phyloP scores from a whole-genome alignment of 768 basidiomycete genomes.

The Panaeolus cyanescens region DNA sequence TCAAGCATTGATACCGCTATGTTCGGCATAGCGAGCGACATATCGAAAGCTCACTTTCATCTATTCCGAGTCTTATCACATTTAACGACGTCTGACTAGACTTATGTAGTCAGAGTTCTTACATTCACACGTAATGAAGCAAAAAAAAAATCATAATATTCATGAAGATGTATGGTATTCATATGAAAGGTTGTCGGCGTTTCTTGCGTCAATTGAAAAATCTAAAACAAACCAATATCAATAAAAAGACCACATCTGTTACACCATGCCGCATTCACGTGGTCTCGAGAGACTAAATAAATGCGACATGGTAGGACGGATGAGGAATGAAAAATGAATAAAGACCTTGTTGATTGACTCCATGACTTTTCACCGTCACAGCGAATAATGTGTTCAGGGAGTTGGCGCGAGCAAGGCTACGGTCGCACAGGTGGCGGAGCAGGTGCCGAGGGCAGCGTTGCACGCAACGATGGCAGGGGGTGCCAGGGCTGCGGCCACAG shows the following conservation, averaged over 20 bases:
- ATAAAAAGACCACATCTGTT: background rate
- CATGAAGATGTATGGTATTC: no score
- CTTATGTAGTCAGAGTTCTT: no score
- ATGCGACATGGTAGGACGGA: background rate
- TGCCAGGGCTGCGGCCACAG: constrained; percentile 36
- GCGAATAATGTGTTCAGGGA: background rate
- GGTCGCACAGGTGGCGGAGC: constrained; percentile 28
- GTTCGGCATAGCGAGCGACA: no score
- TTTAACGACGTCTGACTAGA: no score
- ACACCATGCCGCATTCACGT: background rate
- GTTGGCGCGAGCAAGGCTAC: constrained; percentile 30
- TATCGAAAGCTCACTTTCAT: no score
- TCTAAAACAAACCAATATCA: no score
- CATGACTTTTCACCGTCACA: background rate
- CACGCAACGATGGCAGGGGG: constrained; percentile 41
- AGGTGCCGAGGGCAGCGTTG: constrained; percentile 44
- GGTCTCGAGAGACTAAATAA: background rate
- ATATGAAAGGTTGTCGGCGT: no score
- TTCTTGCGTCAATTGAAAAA: no score
- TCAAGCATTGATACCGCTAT: no score
- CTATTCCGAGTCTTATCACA: no score
- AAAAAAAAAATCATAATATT: no score
- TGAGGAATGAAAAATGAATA: background rate
- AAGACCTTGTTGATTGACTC: background rate
- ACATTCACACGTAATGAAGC: no score